These are phyloP conservation scores for Diaporthe sp. DNA, from an alignment of 2,329 filamentous ascomycete genomes.

Conservation along the genomic window DNA sequence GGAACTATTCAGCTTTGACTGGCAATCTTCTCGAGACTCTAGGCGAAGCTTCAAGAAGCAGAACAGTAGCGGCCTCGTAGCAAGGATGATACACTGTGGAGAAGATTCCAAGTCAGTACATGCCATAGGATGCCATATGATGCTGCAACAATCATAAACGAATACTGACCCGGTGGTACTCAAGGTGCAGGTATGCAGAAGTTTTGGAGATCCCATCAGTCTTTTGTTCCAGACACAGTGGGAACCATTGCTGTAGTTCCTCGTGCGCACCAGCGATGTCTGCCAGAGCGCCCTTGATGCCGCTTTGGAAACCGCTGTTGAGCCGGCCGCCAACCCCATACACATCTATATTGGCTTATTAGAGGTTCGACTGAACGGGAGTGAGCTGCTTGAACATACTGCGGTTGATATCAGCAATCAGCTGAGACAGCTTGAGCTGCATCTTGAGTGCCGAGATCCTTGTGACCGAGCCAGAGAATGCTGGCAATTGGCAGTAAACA, in stretches of 20 bases:
- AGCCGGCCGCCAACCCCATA: conserved; percentile 49
- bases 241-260: conserved; percentile 49
- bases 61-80: conserved; percentile 49
- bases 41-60: conserved; percentile 53
- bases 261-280: conserved; percentile 49
- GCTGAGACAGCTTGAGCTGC: conserved; percentile 50
- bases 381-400: conserved; percentile 40
- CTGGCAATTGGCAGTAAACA: conserved; percentile 57
- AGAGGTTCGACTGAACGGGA: too few species aligned
- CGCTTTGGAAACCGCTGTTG: conserved; percentile 49
- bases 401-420: conserved; percentile 50
- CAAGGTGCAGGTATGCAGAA: conserved; percentile 50
- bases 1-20: conserved; percentile 48
- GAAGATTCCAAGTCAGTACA: not conserved
- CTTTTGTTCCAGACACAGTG: conserved; percentile 47
- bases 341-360: conserved; percentile 43
- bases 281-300: conserved; percentile 49
- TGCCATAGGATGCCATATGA: not conserved
- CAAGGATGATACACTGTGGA: conserved; percentile 43
- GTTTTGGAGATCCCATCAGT: conserved; percentile 52
- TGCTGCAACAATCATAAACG: not conserved
- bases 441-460: conserved; percentile 49
- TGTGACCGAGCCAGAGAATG: conserved; percentile 47
- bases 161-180: conserved; percentile 50
- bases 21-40: conserved; percentile 10